phyloP scores from a whole-genome alignment of 2,329 filamentous ascomycete species.

The Penicillium rolfsii region DNA sequence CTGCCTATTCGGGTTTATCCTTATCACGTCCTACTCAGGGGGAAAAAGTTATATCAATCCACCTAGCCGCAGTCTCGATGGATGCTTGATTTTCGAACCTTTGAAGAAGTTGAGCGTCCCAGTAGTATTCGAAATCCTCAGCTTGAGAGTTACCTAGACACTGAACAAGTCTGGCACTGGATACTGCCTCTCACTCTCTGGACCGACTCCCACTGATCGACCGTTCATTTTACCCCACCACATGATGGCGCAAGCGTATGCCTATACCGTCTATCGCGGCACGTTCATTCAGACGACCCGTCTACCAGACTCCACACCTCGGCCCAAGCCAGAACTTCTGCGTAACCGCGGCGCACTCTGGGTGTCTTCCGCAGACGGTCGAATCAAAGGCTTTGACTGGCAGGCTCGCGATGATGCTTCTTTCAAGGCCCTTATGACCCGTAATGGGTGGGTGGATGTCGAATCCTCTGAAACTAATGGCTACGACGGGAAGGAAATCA shows the following conservation, averaged over 20 bases:
- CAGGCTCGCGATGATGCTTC: slow-evolving; percentile 29
- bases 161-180: neutral
- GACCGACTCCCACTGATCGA: neutral
- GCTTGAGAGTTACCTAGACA: neutral
- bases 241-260: slow-evolving; percentile 17
- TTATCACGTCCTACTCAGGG: neutral
- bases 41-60: neutral
- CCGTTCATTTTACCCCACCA: neutral
- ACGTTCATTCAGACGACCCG: slow-evolving; percentile 63
- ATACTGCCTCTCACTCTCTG: neutral
- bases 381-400: slow-evolving; percentile 43
- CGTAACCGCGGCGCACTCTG: slow-evolving; percentile 54
- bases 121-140: too few species aligned
- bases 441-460: slow-evolving; percentile 38
- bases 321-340: slow-evolving; percentile 54
- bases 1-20: slow-evolving; percentile 1
- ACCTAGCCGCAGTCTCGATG: neutral
- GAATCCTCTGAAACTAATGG: slow-evolving; percentile 22
- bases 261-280: slow-evolving; percentile 59
- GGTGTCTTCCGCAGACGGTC: slow-evolving; percentile 39
- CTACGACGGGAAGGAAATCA: slow-evolving; percentile 13
- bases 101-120: neutral
- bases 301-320: slow-evolving; percentile 10
- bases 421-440: slow-evolving; percentile 33
- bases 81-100: neutral